Evolutionary conservation across 2,329 filamentous ascomycete genomes (phyloP).

Genomic region (Cercospora brassicicola): DNA sequence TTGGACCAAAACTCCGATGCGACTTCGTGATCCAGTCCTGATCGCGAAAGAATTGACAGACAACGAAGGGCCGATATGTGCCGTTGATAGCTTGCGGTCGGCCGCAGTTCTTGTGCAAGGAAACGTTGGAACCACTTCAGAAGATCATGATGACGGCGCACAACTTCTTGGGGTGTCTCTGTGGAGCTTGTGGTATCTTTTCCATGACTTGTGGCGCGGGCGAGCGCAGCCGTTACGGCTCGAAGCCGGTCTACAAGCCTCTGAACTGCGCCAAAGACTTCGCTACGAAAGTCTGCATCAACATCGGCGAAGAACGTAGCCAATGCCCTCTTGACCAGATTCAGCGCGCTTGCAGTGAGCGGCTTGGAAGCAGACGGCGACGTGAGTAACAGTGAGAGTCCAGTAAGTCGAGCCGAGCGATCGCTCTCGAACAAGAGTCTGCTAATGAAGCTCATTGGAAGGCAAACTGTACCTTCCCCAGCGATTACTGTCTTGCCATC

Average conservation of each 20-base stretch:
- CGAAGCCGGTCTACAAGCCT: conserved; percentile 75
- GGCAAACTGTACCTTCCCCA: conserved; percentile 50
- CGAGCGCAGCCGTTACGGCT: conserved; percentile 61
- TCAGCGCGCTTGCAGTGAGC: conserved; percentile 63
- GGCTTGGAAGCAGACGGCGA: conserved; percentile 74
- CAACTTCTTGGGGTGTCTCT: neutral
- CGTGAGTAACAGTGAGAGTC: conserved; percentile 74
- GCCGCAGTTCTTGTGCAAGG: conserved; percentile 69
- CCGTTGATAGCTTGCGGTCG: conserved; percentile 84
- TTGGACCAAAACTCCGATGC: conserved; percentile 45
- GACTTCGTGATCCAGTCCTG: conserved; percentile 61
- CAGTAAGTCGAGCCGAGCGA: conserved; percentile 67
- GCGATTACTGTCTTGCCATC: conserved; percentile 22
- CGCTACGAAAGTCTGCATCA: conserved; percentile 81
- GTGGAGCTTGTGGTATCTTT: neutral
- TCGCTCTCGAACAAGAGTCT: conserved; percentile 41
- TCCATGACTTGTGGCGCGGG: conserved; percentile 11
- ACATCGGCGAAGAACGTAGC: conserved; percentile 75
- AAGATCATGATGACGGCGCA: conserved; percentile 50
- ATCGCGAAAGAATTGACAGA: conserved; percentile 64
- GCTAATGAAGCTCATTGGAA: conserved; percentile 50
- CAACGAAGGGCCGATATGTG: conserved; percentile 79
- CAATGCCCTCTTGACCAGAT: conserved; percentile 64
- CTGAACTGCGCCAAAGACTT: conserved; percentile 71
- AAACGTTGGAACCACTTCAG: conserved; percentile 74